These are phyloP conservation scores for Talaromyces sp. DNA, from an alignment of 2,329 filamentous ascomycete genomes.

Conservation along the genomic window DNA sequence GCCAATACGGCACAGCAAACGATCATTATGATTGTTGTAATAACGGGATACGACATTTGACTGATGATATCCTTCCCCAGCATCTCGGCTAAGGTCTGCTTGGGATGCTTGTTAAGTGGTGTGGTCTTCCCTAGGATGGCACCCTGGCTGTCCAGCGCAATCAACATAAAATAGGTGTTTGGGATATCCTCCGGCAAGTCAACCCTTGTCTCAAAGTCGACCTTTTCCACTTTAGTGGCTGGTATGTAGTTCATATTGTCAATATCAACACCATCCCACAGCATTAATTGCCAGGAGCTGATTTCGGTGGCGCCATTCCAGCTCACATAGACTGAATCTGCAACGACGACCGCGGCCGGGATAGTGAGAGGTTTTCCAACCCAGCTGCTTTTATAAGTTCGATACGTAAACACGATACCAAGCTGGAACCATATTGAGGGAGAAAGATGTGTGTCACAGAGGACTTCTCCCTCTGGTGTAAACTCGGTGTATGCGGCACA, in stretches of 20 bases:
- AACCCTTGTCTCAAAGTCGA: too few species aligned
- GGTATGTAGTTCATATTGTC: too few species aligned
- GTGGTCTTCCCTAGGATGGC: too few species aligned
- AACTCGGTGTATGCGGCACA: constrained; percentile 49
- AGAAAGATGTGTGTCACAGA: constrained; percentile 51
- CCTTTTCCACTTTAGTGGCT: too few species aligned
- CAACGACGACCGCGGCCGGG: constrained; percentile 20
- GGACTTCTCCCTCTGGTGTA: constrained; percentile 41
- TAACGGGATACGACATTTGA: not conserved
- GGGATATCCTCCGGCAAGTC: too few species aligned
- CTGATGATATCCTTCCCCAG: not conserved
- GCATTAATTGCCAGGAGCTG: constrained; percentile 23
- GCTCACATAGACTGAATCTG: constrained; percentile 33
- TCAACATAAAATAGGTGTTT: too few species aligned
- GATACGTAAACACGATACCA: constrained; percentile 48
- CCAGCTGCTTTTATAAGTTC: constrained; percentile 52
- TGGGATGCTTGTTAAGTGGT: too few species aligned
- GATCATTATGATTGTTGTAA: not conserved
- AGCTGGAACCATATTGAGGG: constrained; percentile 28
- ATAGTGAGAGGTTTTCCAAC: constrained; percentile 41
- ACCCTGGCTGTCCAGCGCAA: too few species aligned
- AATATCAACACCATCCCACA: too few species aligned
- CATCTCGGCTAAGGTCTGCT: not conserved
- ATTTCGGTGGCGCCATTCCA: constrained; percentile 46
- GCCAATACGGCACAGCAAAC: not conserved